These are phyloP conservation scores for Candida glucosophila DNA, from an alignment of 1,139 yeast genomes.

Conservation along the genomic window DNA sequence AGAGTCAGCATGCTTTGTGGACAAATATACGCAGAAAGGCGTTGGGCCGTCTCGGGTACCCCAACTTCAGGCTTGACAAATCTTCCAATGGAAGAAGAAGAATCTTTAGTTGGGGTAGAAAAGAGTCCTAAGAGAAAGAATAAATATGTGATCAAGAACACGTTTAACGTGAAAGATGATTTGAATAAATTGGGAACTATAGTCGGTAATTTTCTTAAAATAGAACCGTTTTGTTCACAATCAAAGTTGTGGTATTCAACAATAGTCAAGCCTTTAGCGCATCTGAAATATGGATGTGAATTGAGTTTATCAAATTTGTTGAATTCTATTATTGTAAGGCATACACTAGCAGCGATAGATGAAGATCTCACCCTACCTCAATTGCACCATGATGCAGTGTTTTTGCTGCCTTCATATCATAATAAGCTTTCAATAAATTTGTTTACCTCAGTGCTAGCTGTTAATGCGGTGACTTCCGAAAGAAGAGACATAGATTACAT, in stretches of 20 bases:
- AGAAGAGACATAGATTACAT: constrained; percentile 59
- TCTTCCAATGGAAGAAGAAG: constrained; percentile 44
- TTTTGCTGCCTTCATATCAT: constrained; percentile 51
- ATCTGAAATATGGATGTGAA: constrained; percentile 29
- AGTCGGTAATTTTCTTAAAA: constrained; percentile 43
- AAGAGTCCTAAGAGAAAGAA: constrained; percentile 13
- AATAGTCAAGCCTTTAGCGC: constrained; percentile 41
- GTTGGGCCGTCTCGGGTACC: constrained; percentile 72
- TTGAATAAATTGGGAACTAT: constrained; percentile 44
- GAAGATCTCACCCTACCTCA: constrained; percentile 50
- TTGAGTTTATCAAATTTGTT: constrained; percentile 33
- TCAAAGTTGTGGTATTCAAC: constrained; percentile 38
- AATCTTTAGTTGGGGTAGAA: constrained; percentile 13
- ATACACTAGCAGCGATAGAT: constrained; percentile 43
- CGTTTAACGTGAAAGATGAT: constrained; percentile 39
- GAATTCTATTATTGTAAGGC: constrained; percentile 44
- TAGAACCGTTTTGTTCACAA: constrained; percentile 50
- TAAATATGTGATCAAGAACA: constrained; percentile 29
- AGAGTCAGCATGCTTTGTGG: constrained; percentile 42
- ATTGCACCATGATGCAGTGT: constrained; percentile 48
- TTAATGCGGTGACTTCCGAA: constrained; percentile 68
- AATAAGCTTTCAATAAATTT: constrained; percentile 53
- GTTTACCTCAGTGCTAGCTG: constrained; percentile 59
- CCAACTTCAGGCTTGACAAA: constrained; percentile 65
- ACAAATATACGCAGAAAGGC: constrained; percentile 44